phyloP scores from a whole-genome alignment of 352 stramenopile genomes.

The Aphanomyces astaci region DNA sequence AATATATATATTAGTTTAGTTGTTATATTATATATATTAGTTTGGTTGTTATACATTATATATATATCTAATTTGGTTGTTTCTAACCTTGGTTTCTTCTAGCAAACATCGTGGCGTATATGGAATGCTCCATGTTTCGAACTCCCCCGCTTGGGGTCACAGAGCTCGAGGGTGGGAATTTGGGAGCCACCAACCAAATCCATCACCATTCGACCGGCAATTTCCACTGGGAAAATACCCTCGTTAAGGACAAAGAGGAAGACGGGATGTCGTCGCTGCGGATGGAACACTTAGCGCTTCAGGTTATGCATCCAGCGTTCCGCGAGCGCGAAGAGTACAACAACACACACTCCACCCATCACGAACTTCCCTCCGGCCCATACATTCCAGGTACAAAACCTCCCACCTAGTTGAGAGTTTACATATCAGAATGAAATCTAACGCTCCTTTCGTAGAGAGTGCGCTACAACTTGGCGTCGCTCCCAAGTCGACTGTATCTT shows the following conservation, averaged over 20 bases:
- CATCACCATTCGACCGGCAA: neutral
- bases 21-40: too few species aligned
- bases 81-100: neutral
- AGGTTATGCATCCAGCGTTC: neutral
- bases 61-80: constrained; percentile 30
- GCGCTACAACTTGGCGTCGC: too few species aligned
- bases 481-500: too few species aligned
- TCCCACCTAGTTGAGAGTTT: too few species aligned
- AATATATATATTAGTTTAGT: too few species aligned
- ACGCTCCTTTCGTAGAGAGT: neutral
- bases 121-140: constrained; percentile 14
- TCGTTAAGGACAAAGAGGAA: neutral
- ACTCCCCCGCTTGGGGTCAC: neutral
- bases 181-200: neutral
- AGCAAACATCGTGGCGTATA: constrained; percentile 3
- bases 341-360: neutral
- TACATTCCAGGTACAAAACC: constrained; percentile 23
- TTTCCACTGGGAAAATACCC: constrained; percentile 2
- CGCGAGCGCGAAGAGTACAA: neutral
- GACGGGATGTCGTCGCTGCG: neutral
- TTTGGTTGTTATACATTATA: too few species aligned
- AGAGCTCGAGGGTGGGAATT: neutral
- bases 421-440: neutral
- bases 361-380: neutral
- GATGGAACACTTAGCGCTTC: neutral